These are phyloP conservation scores for Fraxinus angustifolia DNA, from an alignment of 305 asterid genomes.

Conservation along the genomic window DNA sequence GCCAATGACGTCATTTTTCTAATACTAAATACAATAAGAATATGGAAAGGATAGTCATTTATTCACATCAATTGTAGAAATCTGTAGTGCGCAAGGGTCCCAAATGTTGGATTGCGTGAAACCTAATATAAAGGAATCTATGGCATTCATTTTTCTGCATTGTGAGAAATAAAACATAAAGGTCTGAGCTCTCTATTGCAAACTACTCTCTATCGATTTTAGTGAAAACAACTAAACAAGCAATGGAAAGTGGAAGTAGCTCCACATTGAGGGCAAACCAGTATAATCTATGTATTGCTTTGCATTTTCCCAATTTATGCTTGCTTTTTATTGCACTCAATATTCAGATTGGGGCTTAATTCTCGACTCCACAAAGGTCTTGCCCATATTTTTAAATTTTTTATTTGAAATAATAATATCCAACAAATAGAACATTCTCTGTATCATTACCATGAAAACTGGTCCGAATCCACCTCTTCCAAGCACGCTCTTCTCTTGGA, in stretches of 20 bases:
- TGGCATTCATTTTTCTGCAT: background rate
- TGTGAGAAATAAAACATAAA: background rate
- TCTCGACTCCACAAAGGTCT: background rate
- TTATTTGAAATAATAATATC: background rate
- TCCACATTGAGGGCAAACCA: background rate
- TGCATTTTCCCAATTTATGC: background rate
- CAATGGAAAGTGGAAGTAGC: background rate
- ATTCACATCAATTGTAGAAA: background rate
- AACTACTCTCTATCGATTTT: background rate
- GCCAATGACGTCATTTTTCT: background rate
- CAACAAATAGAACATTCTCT: background rate
- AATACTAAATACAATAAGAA: background rate
- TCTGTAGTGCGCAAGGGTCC: background rate
- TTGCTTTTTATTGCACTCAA: background rate
- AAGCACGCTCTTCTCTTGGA: conserved; percentile 53
- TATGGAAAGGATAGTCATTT: background rate
- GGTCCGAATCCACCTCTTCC: conserved; percentile 90
- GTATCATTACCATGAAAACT: conserved; percentile 54
- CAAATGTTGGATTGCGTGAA: background rate
- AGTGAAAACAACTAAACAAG: background rate
- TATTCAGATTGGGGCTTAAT: background rate
- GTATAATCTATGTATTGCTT: background rate
- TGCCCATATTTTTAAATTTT: background rate
- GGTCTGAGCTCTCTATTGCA: background rate
- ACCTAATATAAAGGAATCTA: background rate